Base-by-base conservation (phyloP, 441 rosid genomes). In the Manihot esculenta region DNA sequence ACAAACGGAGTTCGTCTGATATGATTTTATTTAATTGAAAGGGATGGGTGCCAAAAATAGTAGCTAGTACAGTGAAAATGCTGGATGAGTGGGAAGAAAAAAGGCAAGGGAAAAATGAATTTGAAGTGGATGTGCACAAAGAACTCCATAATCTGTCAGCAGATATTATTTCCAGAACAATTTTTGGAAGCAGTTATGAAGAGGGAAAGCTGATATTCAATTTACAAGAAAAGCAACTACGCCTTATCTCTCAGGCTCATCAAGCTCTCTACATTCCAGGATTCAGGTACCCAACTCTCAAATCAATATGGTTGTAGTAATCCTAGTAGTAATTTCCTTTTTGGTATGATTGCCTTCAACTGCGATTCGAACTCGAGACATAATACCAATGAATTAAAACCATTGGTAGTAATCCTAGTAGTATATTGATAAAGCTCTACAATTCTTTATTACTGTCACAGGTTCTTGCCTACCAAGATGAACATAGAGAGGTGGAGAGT, bases 21-120 rank as follows among this genome's bases (percentile, higher is more conserved):
- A n/a, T n/a, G n/a, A n/a, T n/a, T n/a, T n/a, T 24, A 11, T 26
- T 8, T 35, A 35, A 61, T 55, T 35, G 12, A 68, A 59, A 91
- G 97, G 82, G 84, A 9, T 89, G 91, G 96, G 85, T 91, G 53
- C 93, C 92, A 0, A 84, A 91, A 58, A 91, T 89, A 24, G 89
- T 81, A 53, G 70, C 67, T 0, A 84, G 90, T 66, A 80, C 84
- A 0, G 44, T 12, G 47, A 68, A 66, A 74, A 81, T 91, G 83
- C n/a, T 93, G 2, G 82, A 78, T 68, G 85, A 81, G 1, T 93
- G 97, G 97, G 92, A 88, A 65, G 88, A 80, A 68, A 74, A 60
- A 59, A 77, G 85, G 72, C 81, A 64, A 2, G 93, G 80, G 17
- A 84, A 70, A 76, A 87, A 82, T 5, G 86, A 85, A 66, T 71